Evolutionary conservation across 345 rosid species (phyloP).

Genomic region (Moricandia arvensis): DNA sequence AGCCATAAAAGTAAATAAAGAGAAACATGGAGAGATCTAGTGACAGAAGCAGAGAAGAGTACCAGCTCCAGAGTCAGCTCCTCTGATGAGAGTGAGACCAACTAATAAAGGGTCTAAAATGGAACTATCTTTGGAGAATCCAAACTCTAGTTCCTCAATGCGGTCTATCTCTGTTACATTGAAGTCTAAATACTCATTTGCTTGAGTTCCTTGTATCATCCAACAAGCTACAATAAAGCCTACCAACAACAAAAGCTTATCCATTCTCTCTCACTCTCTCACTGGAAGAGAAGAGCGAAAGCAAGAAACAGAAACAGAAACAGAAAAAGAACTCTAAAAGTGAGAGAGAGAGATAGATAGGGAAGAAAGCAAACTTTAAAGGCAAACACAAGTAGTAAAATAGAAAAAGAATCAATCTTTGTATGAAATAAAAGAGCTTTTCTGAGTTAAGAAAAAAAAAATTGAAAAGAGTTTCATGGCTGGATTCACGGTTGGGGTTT

Average conservation of each 20-base stretch:
- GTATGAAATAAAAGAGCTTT: slow-evolving; percentile 18
- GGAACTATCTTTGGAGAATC: slow-evolving; percentile 42
- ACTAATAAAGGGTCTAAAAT: slow-evolving; percentile 56
- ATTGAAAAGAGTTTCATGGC: slow-evolving; percentile 28
- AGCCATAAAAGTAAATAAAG: not conserved
- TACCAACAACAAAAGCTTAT: slow-evolving; percentile 45
- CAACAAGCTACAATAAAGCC: slow-evolving; percentile 27
- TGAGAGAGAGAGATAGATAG: slow-evolving; percentile 4
- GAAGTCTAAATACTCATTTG: slow-evolving; percentile 46
- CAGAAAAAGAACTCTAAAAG: slow-evolving; percentile 29
- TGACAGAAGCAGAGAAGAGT: slow-evolving; percentile 22
- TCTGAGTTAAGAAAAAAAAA: slow-evolving; percentile 4
- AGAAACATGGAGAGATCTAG: slow-evolving; percentile 13
- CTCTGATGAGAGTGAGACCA: slow-evolving; percentile 77
- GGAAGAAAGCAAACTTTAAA: slow-evolving; percentile 32
- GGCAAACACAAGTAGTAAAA: not conserved
- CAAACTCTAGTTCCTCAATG: slow-evolving; percentile 47
- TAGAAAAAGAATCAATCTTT: slow-evolving; percentile 14
- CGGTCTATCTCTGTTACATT: slow-evolving; percentile 59
- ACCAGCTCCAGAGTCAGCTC: slow-evolving; percentile 91
- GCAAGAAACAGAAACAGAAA: not conserved
- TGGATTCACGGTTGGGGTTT: slow-evolving; percentile 37
- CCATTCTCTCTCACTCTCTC: slow-evolving; percentile 23
- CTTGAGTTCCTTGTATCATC: slow-evolving; percentile 40
- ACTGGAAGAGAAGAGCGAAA: slow-evolving; percentile 18